Base-by-base conservation (phyloP, 1,284 basidiomycete species). In the Rhodofomes roseus region DNA sequence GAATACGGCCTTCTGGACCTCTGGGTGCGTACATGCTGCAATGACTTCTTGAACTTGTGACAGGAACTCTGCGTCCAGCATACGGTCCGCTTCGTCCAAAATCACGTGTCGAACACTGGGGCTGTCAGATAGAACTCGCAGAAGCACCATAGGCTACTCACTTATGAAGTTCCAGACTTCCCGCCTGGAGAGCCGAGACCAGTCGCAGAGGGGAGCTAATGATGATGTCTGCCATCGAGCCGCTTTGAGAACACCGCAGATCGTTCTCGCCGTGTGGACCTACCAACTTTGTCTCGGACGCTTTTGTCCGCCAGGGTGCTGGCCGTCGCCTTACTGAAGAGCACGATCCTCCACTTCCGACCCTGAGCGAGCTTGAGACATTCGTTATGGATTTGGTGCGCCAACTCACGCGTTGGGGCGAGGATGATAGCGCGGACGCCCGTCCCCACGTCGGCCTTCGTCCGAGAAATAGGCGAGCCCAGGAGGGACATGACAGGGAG, bases 341-440 rank as follows among this genome's bases (percentile, higher is more conserved):
- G 77, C 2, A 93, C 77, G 34, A 90, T 82, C 56, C 86, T 81
- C 95, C 95, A 97, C 66, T 89, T 91, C 52, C 92, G 82, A 7
- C 92, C 93, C 63, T 87, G 80, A 1, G 90, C 89, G 14, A 97
- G 77, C 70, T 93, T 95, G 48, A 92, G 71, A 63, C 90, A 93
- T 71, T 99, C 97, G 60, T 94, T 95, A 62, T 94, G 83, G 60
- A 99, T 98, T 71, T 99, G 97, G 65, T 95, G 89, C 0, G 96
- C 95, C n/a, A 99, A 76, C 76, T 99, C 97, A 63, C 95, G 86
- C 0, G 97, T 99, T 1, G 97, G 97, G 1, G 57, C 57, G 25
- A 58, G 40, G 23, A 58, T 50, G 29, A 58, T 39, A 14, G 57
- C 57, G 60, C 95, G 82, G 14, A 89, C 86, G 25, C 93, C 93